Evolutionary conservation across 1,284 basidiomycete species (phyloP).

Genomic region (Cutaneotrichosporon sp.): DNA sequence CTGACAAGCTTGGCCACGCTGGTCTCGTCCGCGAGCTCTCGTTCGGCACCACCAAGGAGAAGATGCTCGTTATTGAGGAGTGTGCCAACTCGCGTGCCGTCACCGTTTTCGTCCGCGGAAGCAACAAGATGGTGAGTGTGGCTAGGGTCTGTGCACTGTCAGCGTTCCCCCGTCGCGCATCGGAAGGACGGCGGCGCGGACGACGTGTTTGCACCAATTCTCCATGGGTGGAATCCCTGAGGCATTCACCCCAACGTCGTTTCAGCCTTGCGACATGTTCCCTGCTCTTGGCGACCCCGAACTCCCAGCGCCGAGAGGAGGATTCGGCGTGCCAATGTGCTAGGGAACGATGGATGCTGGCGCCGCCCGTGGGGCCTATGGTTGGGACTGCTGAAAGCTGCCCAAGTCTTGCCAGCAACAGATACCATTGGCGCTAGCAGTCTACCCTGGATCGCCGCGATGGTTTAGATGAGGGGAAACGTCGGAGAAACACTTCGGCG

Average conservation of each 20-base stretch:
- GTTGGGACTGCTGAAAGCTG: too few species aligned
- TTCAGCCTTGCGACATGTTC: too few species aligned
- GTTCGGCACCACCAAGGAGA: conserved; percentile 96
- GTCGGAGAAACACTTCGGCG: conserved; percentile 3
- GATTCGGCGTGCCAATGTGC: too few species aligned
- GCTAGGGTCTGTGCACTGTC: neutral
- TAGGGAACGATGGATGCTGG: neutral
- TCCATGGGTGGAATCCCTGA: neutral
- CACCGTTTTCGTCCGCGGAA: conserved; percentile 94
- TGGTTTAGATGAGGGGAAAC: neutral
- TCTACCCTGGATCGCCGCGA: too few species aligned
- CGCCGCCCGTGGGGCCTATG: too few species aligned
- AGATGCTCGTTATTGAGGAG: conserved; percentile 99
- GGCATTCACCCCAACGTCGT: neutral
- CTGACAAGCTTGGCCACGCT: conserved; percentile 88
- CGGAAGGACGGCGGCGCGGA: neutral
- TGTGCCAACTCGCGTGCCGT: conserved; percentile 96
- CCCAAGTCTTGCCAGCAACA: neutral
- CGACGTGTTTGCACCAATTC: neutral
- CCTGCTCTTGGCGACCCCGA: too few species aligned
- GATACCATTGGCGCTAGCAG: too few species aligned
- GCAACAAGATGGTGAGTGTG: conserved; percentile 90
- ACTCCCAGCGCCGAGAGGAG: too few species aligned
- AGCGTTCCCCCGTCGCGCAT: neutral
- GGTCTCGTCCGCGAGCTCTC: conserved; percentile 90